Base-by-base conservation (phyloP, 768 basidiomycete genomes). In the Pulveroboletus sp. region DNA sequence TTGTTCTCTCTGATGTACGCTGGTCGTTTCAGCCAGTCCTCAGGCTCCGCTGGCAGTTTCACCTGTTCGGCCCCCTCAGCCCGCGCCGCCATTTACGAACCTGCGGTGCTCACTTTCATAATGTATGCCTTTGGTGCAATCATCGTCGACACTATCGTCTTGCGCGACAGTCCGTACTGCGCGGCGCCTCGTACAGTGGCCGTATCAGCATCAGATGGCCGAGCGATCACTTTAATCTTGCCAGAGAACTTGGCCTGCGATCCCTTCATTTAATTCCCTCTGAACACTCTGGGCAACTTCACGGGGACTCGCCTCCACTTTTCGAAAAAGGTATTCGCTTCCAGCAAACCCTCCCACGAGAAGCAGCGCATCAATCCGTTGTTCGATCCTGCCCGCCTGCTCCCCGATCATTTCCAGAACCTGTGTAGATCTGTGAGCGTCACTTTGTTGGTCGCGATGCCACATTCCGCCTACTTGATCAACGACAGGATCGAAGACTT, bases 331-430 rank as follows among this genome's bases (percentile, higher is more conserved):
- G 68, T 94, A 93, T 63, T 89, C 85, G 66, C 86, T 86, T 7
- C 85, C 88, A 42, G 85, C 85, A 67, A 94, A 94, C 46, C 91
- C 91, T 68, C 91, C 91, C 63, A 94, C 90, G 60, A 93, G 81
- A 57, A 94, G 79, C 44, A 94, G 71, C 9, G 90, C 91, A 74
- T 93, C 82, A 63, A 93, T 80, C 39, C 73, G 73, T 61, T 87
- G 84, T 62, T 85, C 78, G 44, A 85, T 75, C 64, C 76, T 80
- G 54, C 71, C 71, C 43, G 82, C 72, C 68, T 92, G 90, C 19
- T 84, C 83, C 58, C 90, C 87, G 58, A 93, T 82, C 59, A 92
- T 76, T 20, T 81, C 78, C 22, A 93, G 69, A 27, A 90, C 89
- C 86, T 92, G 61, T n/a, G n/a, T 39, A 47, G 42, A 55, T 34